Base-by-base conservation (phyloP, 805 yeast species). In the Ogataea trehaloabstinens region DNA sequence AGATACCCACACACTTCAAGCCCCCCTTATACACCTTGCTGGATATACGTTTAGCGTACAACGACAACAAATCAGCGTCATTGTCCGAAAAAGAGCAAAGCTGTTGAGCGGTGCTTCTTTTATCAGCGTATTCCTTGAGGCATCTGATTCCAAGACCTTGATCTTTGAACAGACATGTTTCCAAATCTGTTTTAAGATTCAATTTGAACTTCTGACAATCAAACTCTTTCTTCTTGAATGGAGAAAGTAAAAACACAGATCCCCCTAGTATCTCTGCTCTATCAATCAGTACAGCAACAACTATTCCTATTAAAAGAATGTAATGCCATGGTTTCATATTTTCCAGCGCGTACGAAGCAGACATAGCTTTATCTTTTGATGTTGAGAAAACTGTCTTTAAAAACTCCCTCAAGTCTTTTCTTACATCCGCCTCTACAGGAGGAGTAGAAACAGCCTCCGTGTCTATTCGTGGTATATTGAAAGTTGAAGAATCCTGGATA, bases 381-480 rank as follows among this genome's bases (percentile, higher is more conserved):
- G 28, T 15, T 7, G 28, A 20, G n/a, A 21, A 13, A n/a, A 20
- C 20, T 6, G 16, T n/a, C n/a, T 10, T 12, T 19, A 18, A 6
- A 36, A 8, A 19, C 27, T 24, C 21, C 19, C 8, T 18, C 28
- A 35, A n/a, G 21, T 20, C 17, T 21, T 7, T 24, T 16, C 17
- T 19, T 20, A 12, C 29, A 13, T 24, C 24, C 8, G 20, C 10
- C 19, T 16, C 13, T n/a, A n/a, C n/a, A 2, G 12, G 22, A 16
- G 17, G 15, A 7, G 13, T 7, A 16, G 25, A 19, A 6, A 6
- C 31, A 11, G 17, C 28, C 3, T 21, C 28, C n/a, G 22, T 35
- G n/a, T 34, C 42, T 24, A 48, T 37, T 28, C 35, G 43, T 4
- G 53, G 53, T 15, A 45, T 46, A 24, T 38, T 45, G 17, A 48